Base-by-base conservation (phyloP, 345 rosid genomes). In the Salix dunnii region DNA sequence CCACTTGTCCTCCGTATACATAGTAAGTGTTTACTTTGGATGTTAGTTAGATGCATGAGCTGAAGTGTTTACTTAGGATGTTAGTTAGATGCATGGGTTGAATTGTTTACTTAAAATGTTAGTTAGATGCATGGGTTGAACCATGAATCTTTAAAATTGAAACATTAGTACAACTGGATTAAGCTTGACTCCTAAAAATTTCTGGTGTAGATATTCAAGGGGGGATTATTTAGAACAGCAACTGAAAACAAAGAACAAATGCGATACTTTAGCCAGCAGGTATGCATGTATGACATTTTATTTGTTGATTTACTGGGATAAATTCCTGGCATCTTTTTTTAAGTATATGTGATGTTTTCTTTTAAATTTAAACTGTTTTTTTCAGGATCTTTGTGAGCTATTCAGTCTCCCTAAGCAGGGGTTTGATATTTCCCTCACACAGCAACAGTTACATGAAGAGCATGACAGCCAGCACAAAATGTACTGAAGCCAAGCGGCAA, bases 191-290 rank as follows among this genome's bases (percentile, higher is more conserved):
- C 28, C 46, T 53, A 10, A 30, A 71, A 35, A 35, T 67, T 11
- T 73, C n/a, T 63, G 63, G 12, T 53, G 49, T 80, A 96, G 99
- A 89, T 96, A 68, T 96, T 72, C 85, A 96, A 96, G 83, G 98
- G 98, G n/a, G 94, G 99, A 20, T 79, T 96, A 79, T 96, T 93
- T 82, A 96, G 90, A 88, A 85, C 92, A 78, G 99, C 98, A 68
- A 96, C 99, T 35, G 99, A 96, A 80, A 96, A 90, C 80, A 96
- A 93, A 82, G 99, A 93, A 82, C 99, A 96, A 82, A 91, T 90
- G 74, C 96, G 99, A 71, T 93, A 96, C 80, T 96, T 96, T 63
- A 91, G 97, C 80, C 92, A 93, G 72, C 96, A 91, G 97, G 97
- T 91, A 58, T n/a, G 42, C 65, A 48, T 51, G n/a, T 48, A 68